Percentiles rank a stretch among this genome's conserved stretches.
Evolutionary conservation across 805 yeast species (phyloP).

Genomic region (Millerozyma acaciae): DNA sequence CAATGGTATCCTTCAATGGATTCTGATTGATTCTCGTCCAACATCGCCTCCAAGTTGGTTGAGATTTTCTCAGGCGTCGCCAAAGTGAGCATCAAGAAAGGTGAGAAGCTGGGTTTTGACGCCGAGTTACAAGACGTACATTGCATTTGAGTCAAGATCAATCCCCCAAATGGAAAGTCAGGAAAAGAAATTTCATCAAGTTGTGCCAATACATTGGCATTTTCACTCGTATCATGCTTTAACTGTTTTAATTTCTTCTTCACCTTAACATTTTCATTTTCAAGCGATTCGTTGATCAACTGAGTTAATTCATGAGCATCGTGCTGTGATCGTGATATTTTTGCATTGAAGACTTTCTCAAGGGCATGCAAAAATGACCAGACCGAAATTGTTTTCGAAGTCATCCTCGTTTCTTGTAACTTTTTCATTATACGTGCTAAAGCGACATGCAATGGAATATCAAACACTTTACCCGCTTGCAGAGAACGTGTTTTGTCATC

Average conservation of each 20-base stretch:
- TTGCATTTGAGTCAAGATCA: slow-evolving; percentile 58
- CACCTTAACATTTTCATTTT: slow-evolving; percentile 54
- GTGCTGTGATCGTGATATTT: slow-evolving; percentile 75
- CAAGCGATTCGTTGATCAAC: slow-evolving; percentile 71
- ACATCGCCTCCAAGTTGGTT: slow-evolving; percentile 49
- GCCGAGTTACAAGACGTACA: slow-evolving; percentile 65
- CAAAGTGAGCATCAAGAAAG: slow-evolving; percentile 69
- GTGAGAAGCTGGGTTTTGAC: slow-evolving; percentile 55
- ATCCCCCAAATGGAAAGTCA: slow-evolving; percentile 71
- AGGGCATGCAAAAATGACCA: slow-evolving; percentile 75
- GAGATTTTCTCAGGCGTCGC: slow-evolving; percentile 59
- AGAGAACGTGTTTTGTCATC: slow-evolving; percentile 1
- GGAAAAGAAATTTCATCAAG: slow-evolving; percentile 38
- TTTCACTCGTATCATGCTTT: slow-evolving; percentile 7
- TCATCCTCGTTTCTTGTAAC: slow-evolving; percentile 59
- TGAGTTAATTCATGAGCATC: slow-evolving; percentile 95
- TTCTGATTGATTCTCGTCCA: slow-evolving; percentile 57
- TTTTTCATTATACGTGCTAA: slow-evolving; percentile 49
- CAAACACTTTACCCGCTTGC: slow-evolving; percentile 15
- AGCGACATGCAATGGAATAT: slow-evolving; percentile 54
- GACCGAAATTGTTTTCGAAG: slow-evolving; percentile 58
- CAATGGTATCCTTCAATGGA: slow-evolving; percentile 81
- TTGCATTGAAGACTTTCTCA: slow-evolving; percentile 68
- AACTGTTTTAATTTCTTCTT: slow-evolving; percentile 26
- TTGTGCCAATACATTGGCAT: slow-evolving; percentile 4